Conservation (phyloP, 1,284 basidiomycete genomes). For the Singerocomus rubriflavus region DNA sequence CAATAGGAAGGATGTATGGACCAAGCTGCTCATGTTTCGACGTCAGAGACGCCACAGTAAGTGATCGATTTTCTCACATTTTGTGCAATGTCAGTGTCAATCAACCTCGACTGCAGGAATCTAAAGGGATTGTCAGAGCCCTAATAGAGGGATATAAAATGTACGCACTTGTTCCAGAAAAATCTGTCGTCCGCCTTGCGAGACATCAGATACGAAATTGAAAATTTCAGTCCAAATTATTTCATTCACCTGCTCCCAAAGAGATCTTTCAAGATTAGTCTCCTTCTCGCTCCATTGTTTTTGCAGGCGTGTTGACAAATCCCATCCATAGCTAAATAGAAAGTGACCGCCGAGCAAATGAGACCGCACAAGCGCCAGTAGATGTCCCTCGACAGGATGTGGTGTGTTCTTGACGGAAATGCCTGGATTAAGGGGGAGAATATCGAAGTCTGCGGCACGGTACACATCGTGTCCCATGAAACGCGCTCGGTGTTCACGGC, state of each 20-base stretch:
- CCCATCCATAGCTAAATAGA: constrained; percentile 90
- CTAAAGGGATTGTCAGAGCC: constrained; percentile 34
- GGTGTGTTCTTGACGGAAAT: constrained; percentile 64
- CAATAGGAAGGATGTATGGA: constrained; percentile 86
- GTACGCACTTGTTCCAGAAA: constrained; percentile 88
- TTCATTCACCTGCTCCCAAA: constrained; percentile 71
- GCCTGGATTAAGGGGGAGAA: constrained; percentile 79
- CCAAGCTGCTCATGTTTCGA: constrained; percentile 55
- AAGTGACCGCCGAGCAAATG: constrained; percentile 82
- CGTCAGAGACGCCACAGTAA: constrained; percentile 8
- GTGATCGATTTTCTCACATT: constrained; percentile 48
- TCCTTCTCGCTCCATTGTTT: constrained; percentile 65
- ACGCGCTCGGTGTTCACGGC: constrained; percentile 75
- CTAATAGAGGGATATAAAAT: not conserved
- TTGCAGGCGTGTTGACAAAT: constrained; percentile 88
- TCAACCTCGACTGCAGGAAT: constrained; percentile 70
- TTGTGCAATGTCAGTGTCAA: constrained; percentile 56
- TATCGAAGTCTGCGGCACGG: constrained; percentile 88
- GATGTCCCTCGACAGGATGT: constrained; percentile 85
- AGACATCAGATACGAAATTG: constrained; percentile 16
- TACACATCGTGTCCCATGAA: constrained; percentile 87
- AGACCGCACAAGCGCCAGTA: constrained; percentile 82
- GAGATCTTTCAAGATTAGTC: constrained; percentile 49
- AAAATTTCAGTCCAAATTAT: constrained; percentile 10
- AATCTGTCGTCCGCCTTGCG: constrained; percentile 88